These are phyloP conservation scores for Urochloa ruziziensis DNA, from an alignment of 176 grass and related monocot genomes.

Conservation along the genomic window DNA sequence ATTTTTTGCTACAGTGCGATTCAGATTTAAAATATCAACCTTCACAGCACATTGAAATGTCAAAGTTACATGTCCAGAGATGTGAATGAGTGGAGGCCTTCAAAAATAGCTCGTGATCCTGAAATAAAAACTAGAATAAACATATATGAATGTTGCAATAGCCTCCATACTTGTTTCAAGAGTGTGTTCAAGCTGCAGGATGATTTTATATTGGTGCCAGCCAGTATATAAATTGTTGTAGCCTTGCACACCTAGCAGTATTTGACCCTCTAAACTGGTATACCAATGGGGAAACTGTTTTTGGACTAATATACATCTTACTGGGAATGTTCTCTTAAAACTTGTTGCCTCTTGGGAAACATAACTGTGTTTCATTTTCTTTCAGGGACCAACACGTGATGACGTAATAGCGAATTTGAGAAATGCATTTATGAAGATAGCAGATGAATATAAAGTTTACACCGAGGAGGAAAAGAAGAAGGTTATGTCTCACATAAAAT, in stretches of 20 bases:
- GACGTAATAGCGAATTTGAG: constrained; percentile 90
- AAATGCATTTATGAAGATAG: constrained; percentile 81
- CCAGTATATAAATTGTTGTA: too few relatives aligned
- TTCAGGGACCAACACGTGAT: constrained; percentile 87
- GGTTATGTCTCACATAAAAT: constrained; percentile 41
- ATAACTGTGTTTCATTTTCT: constrained; percentile 28
- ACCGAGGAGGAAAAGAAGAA: constrained; percentile 94
- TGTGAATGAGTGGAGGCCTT: background rate
- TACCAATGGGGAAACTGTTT: background rate
- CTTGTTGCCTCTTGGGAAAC: background rate
- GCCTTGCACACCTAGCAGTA: background rate
- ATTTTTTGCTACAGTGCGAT: background rate
- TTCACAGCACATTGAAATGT: background rate
- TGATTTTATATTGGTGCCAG: background rate
- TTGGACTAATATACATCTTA: background rate
- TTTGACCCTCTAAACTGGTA: background rate
- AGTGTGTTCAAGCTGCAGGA: background rate
- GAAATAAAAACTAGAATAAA: background rate
- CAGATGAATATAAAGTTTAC: constrained; percentile 84
- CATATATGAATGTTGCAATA: background rate
- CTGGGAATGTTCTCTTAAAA: background rate
- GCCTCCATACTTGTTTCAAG: background rate
- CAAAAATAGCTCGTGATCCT: background rate
- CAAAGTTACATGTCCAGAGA: background rate
- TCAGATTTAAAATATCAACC: background rate